Conservation (phyloP, 2,329 filamentous ascomycete species). For the Cladosporium sp. region DNA sequence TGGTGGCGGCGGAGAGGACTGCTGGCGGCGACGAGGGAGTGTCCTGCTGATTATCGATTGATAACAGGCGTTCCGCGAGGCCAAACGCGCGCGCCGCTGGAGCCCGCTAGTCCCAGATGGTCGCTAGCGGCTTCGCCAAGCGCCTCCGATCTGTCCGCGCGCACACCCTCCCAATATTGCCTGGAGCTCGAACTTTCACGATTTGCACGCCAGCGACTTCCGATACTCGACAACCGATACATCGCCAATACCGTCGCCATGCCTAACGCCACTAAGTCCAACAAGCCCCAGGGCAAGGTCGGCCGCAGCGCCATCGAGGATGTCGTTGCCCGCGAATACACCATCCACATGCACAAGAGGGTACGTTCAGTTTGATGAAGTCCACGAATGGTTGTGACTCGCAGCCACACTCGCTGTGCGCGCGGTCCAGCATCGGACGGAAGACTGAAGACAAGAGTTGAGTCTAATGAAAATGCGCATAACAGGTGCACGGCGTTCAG, state of each 20-base stretch:
- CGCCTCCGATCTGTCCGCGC: not conserved
- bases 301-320: conserved; percentile 92
- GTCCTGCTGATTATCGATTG: not conserved
- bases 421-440: conserved; percentile 51
- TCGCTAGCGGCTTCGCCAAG: not conserved
- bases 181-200: conserved; percentile 7
- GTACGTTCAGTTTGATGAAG: conserved; percentile 78
- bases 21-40: not conserved
- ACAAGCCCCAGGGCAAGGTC: conserved; percentile 65
- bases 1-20: not conserved
- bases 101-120: too few species aligned
- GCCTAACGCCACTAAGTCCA: conserved; percentile 34
- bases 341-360: conserved; percentile 99
- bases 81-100: not conserved
- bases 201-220: conserved; percentile 2
- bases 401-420: conserved; percentile 13
- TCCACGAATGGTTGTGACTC: conserved; percentile 51
- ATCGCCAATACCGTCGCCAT: conserved; percentile 13
- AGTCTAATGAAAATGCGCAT: conserved; percentile 33
- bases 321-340: conserved; percentile 99
- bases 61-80: not conserved
- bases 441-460: conserved; percentile 55
- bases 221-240: conserved; percentile 12
- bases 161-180: conserved; percentile 10
- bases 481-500: conserved; percentile 87